phyloP scores from a whole-genome alignment of 495 filamentous ascomycete genomes.

The Polyplosphaeria fusca region DNA sequence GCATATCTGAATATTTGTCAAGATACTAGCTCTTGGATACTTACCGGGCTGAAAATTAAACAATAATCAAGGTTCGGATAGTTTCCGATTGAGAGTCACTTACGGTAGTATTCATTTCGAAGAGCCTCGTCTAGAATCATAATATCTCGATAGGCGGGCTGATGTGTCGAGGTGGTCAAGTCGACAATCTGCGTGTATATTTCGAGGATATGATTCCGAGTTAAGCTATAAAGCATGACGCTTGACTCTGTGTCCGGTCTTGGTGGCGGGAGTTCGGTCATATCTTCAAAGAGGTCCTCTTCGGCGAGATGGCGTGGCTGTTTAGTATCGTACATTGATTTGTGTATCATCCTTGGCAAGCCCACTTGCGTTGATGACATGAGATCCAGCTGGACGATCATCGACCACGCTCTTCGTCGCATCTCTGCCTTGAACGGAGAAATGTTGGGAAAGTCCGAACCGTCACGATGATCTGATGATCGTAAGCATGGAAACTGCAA shows the following conservation, averaged over 20 bases:
- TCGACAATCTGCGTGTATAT: constrained; percentile 12
- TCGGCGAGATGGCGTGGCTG: constrained; percentile 41
- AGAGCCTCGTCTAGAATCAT: constrained; percentile 8
- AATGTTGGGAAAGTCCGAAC: constrained; percentile 38
- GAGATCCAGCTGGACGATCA: constrained; percentile 39
- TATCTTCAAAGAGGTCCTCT: constrained; percentile 41
- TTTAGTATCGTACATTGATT: constrained; percentile 32
- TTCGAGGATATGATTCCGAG: constrained; percentile 37
- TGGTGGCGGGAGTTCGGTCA: constrained; percentile 32
- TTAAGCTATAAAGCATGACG: constrained; percentile 42
- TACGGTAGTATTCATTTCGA: too few species aligned
- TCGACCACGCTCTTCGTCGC: constrained; percentile 37
- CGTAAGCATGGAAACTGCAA: constrained; percentile 35
- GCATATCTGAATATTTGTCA: background rate
- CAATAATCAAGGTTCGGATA: too few species aligned
- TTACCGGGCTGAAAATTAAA: too few species aligned
- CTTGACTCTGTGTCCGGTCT: constrained; percentile 36
- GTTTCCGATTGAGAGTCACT: too few species aligned
- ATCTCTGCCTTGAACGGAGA: constrained; percentile 40
- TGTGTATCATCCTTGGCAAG: constrained; percentile 37
- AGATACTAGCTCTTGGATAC: too few species aligned
- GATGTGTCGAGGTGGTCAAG: background rate
- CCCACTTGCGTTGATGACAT: constrained; percentile 36
- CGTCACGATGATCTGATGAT: constrained; percentile 42
- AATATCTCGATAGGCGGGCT: constrained; percentile 14